phyloP scores from a whole-genome alignment of 495 filamentous ascomycete species.

The Neurospora sp. region DNA sequence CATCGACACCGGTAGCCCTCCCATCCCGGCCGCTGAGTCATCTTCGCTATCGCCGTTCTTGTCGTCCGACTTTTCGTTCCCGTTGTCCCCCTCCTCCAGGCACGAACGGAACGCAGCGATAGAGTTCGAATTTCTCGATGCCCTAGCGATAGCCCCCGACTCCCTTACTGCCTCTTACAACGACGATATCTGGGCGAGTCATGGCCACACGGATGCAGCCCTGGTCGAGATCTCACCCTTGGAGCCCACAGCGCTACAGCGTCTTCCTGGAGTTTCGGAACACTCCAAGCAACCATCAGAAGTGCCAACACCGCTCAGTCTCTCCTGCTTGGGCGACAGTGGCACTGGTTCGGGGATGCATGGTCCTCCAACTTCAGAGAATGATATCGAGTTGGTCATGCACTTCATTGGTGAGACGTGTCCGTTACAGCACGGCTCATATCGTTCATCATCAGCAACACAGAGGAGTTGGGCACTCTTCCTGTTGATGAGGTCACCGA shows the following conservation, averaged over 20 bases:
- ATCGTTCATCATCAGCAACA: background rate
- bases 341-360: background rate
- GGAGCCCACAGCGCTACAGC: background rate
- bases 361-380: background rate
- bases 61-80: background rate
- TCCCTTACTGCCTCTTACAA: background rate
- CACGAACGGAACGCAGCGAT: background rate
- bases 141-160: background rate
- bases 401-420: slow-evolving; percentile 1
- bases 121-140: background rate
- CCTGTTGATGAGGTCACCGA: background rate
- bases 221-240: background rate
- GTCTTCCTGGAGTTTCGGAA: background rate
- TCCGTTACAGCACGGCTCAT: background rate
- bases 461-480: slow-evolving; percentile 1
- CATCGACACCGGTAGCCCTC: background rate
- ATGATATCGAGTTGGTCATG: slow-evolving; percentile 1
- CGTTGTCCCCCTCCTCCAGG: background rate
- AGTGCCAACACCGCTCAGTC: background rate
- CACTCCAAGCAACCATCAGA: background rate
- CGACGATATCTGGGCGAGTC: background rate
- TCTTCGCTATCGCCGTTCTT: background rate
- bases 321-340: background rate
- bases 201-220: background rate
- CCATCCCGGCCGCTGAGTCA: background rate